Base-by-base conservation (phyloP, 768 basidiomycete species). In the Piloderma croceum region DNA sequence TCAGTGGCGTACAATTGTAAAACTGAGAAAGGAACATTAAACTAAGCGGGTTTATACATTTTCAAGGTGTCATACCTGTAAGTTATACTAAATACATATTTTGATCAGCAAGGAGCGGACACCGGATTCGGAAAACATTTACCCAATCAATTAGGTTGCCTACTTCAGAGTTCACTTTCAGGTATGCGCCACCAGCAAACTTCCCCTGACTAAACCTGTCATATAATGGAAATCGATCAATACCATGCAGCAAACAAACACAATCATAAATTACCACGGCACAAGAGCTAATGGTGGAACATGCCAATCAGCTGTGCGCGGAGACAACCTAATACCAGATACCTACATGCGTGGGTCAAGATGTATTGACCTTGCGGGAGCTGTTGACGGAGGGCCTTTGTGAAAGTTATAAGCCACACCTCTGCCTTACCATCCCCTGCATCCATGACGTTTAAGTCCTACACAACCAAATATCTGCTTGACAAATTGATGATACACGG, bases 391-490 rank as follows among this genome's bases (percentile, higher is more conserved):
- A 66, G 60, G 17, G 59, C 51, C 22, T 43, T 47, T 1, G 66
- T 66, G 43, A 57, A 62, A 18, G 21, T 51, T 15, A 53, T 56
- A 22, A 67, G 53, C 65, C 64, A 66, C n/a, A 29, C 42, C 60
- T 81, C 81, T 3, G 77, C 82, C 10, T 49, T 60, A 7, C 73
- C 76, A 34, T 64, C 60, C 9, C 73, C 69, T 15, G 62, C 64
- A 41, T 79, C 63, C 43, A 82, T 70, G 0, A 81, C 81, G 47
- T 63, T 59, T 49, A 83, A 81, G 49, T 83, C 82, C 76, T 64
- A 80, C 83, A 50, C 84, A 86, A 56, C 86, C 83, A 24, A 88
- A n/a, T n/a, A n/a, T n/a, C n/a, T n/a, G n/a, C n/a, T 15, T 15
- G 27, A 29, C 9, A 29, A 29, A 29, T 9, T 9, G 15, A 9